phyloP scores from a whole-genome alignment of 306 rosid genomes.

The Vigna unguiculata region DNA sequence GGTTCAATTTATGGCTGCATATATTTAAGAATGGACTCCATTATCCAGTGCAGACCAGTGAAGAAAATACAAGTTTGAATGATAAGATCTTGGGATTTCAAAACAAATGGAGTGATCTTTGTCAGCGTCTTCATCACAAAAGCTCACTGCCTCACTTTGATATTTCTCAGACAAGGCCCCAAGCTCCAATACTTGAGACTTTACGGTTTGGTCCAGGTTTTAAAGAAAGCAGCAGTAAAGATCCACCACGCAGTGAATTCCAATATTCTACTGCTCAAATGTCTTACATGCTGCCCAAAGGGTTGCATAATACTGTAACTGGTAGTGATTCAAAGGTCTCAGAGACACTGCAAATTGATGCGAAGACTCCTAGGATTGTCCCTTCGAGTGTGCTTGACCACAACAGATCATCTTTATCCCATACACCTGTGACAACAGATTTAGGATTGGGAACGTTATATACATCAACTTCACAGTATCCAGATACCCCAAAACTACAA shows the following conservation, averaged over 20 bases:
- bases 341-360: constrained; percentile 41
- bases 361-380: constrained; percentile 44
- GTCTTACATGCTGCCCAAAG: constrained; percentile 45
- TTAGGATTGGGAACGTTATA: constrained; percentile 87
- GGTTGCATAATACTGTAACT: constrained; percentile 45
- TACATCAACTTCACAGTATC: constrained; percentile 55
- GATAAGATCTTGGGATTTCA: constrained; percentile 59
- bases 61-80: constrained; percentile 57
- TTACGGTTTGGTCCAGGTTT: constrained; percentile 46
- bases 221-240: constrained; percentile 60
- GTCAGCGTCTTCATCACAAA: constrained; percentile 62
- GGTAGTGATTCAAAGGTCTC: constrained; percentile 48
- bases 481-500: constrained; percentile 46
- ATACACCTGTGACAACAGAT: constrained; percentile 77
- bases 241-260: constrained; percentile 50
- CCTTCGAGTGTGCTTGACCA: constrained; percentile 51
- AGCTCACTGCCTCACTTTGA: constrained; percentile 51
- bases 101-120: constrained; percentile 79
- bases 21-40: constrained; percentile 55
- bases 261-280: constrained; percentile 44
- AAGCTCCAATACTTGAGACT: constrained; percentile 53
- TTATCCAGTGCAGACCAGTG: constrained; percentile 76
- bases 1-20: constrained; percentile 39
- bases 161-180: constrained; percentile 53
- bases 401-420: constrained; percentile 47